Evolutionary conservation across 2,329 filamentous ascomycete species (phyloP).

Genomic region (Colletotrichum cordylinicola): DNA sequence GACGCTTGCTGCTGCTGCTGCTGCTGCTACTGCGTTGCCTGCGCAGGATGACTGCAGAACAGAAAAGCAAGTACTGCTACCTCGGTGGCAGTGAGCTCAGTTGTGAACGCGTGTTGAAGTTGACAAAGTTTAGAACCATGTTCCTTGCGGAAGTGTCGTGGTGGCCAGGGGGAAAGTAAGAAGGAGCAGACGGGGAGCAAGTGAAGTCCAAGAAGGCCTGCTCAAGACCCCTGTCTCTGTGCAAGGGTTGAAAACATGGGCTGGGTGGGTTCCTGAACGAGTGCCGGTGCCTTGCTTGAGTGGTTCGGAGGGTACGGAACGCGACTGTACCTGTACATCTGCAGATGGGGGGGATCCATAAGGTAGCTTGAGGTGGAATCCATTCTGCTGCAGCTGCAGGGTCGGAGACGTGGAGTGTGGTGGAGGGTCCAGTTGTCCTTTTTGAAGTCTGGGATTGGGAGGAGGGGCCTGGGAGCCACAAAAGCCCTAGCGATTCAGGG

Average conservation of each 20-base stretch:
- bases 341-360: not conserved
- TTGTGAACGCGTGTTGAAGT: not conserved
- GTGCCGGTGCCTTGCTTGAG: constrained; percentile 20
- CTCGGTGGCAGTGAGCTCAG: not conserved
- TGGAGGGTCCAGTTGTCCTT: not conserved
- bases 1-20: not conserved
- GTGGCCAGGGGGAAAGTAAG: not conserved
- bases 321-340: constrained; percentile 7
- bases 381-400: constrained; percentile 8
- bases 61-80: constrained; percentile 4
- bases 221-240: not conserved
- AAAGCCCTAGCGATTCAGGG: constrained; percentile 2
- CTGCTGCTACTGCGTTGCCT: not conserved
- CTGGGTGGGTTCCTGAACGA: constrained; percentile 18
- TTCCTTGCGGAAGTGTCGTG: not conserved
- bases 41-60: not conserved
- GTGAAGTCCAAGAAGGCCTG: constrained; percentile 13
- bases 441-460: constrained; percentile 1
- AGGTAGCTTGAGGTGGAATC: not conserved
- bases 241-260: constrained; percentile 15
- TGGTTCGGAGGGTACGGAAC: constrained; percentile 14
- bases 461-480: not conserved
- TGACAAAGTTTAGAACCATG: constrained; percentile 4
- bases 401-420: not conserved
- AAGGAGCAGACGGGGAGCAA: not conserved